Conservation (phyloP, 495 filamentous ascomycete species). For the Talaromyces borbonicus region DNA sequence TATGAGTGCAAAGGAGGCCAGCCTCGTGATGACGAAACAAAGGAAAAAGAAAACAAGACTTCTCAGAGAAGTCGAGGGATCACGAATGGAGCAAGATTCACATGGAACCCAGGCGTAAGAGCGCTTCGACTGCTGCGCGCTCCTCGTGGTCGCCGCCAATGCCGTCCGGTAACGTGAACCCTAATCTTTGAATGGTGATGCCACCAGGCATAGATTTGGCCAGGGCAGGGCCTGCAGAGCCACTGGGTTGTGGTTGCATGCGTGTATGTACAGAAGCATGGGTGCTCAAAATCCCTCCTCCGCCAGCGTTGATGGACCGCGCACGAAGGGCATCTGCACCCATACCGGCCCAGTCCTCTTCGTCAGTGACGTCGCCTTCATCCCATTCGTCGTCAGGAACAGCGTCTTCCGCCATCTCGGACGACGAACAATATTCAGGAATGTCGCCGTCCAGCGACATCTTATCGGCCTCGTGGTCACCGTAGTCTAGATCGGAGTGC, state of each 20-base stretch:
- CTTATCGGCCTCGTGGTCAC: slow-evolving; percentile 68
- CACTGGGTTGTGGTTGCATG: slow-evolving; percentile 26
- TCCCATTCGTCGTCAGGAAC: slow-evolving; percentile 53
- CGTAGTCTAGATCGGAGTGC: slow-evolving; percentile 51
- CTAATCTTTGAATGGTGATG: slow-evolving; percentile 27
- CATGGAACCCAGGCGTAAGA: slow-evolving; percentile 79
- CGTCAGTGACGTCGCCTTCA: slow-evolving; percentile 83
- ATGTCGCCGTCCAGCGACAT: slow-evolving; percentile 81
- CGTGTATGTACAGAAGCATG: slow-evolving; percentile 23
- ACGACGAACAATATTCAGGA: slow-evolving; percentile 58
- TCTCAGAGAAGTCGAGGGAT: slow-evolving; percentile 4
- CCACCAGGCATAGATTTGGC: slow-evolving; percentile 30
- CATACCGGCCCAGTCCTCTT: slow-evolving; percentile 92
- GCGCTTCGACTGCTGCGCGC: slow-evolving; percentile 74
- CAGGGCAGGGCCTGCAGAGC: slow-evolving; percentile 29
- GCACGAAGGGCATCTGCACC: slow-evolving; percentile 77
- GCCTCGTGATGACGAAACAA: slow-evolving; percentile 11
- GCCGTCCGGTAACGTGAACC: slow-evolving; percentile 21
- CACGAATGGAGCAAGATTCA: slow-evolving; percentile 40
- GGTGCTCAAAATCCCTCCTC: slow-evolving; percentile 22
- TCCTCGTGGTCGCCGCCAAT: slow-evolving; percentile 49
- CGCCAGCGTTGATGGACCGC: slow-evolving; percentile 50
- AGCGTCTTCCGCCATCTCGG: slow-evolving; percentile 60
- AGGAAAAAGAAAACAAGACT: not conserved
- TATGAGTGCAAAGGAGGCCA: slow-evolving; percentile 10